Base-by-base conservation (phyloP, 2,329 filamentous ascomycete genomes). In the Penicillium hesseltinei region DNA sequence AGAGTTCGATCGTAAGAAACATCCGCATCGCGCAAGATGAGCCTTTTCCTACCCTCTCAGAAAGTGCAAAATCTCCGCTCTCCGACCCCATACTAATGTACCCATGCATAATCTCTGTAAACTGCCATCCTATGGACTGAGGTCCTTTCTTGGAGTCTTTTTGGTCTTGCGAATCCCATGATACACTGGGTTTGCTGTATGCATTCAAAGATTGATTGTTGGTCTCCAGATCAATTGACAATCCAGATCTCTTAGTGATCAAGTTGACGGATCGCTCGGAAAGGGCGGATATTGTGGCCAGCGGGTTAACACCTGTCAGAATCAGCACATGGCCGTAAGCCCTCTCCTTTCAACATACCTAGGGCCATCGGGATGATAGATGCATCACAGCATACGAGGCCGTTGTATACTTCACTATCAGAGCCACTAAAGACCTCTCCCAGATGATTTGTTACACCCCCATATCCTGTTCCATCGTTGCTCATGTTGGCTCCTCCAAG, bases 221-320 rank as follows among this genome's bases (percentile, higher is more conserved):
- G 11, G 63, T 64, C 13, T 51, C 29, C 5, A 59, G n/a, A 56
- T 80, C 77, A 51, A 87, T 80, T 6, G 56, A 59, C 11, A 86
- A 74, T 0, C 66, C 64, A 7, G 75, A 66, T 9, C 73, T 72
- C 51, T 72, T 61, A 2, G 80, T 77, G 50, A 82, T 81, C 6
- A 78, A 68, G 51, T 84, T 81, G 7, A 88, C 80, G 0, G 83
- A 82, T 10, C 87, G 78, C 71, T 89, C 87, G 0, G 87, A 86
- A 21, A 90, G 78, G 3, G 87, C 87, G 0, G 86, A 82, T 61
- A 89, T 89, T 1, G 87, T 90, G 1, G 87, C 87, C 51, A 88
- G 81, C 0, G 87, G 87, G 65, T 90, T 90, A 3, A 85, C 84
- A 2, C 62, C 59, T 54, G 19, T 21, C 10, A 54, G 42, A 47